Conservation (phyloP, 2,329 filamentous ascomycete species). For the Alternaria alternata region DNA sequence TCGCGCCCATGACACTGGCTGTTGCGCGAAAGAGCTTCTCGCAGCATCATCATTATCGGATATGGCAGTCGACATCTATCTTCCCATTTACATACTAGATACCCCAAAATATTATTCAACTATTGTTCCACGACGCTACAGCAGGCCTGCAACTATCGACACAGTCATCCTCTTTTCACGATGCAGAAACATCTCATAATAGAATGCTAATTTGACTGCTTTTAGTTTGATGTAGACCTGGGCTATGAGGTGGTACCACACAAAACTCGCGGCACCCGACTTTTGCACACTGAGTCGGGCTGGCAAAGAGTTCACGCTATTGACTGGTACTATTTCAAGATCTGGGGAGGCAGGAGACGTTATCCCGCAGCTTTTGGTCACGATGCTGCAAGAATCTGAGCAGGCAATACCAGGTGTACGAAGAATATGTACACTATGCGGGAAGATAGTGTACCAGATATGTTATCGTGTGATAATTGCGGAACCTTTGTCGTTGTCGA, state of each 20-base stretch:
- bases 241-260: not conserved
- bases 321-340: not conserved
- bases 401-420: not conserved
- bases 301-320: not conserved
- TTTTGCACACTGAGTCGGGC: not conserved
- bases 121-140: not conserved
- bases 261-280: not conserved
- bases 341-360: not conserved
- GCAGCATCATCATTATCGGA: not conserved
- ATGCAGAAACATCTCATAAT: not conserved
- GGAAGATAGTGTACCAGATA: not conserved
- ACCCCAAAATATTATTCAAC: conserved; percentile 6
- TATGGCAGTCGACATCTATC: not conserved
- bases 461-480: not conserved
- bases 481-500: not conserved
- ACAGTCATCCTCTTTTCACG: not conserved
- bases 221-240: not conserved
- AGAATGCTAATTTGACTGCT: not conserved
- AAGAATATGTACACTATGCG: not conserved
- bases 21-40: conserved; percentile 1
- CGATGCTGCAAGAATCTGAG: not conserved
- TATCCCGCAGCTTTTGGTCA: not conserved
- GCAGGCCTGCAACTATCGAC: not conserved
- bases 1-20: conserved; percentile 4
- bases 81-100: conserved; percentile 10